Evolutionary conservation across 2,329 filamentous ascomycete genomes (phyloP), one percentile per base, ranked within the genome.

Genomic region (Claviceps purpurea): DNA sequence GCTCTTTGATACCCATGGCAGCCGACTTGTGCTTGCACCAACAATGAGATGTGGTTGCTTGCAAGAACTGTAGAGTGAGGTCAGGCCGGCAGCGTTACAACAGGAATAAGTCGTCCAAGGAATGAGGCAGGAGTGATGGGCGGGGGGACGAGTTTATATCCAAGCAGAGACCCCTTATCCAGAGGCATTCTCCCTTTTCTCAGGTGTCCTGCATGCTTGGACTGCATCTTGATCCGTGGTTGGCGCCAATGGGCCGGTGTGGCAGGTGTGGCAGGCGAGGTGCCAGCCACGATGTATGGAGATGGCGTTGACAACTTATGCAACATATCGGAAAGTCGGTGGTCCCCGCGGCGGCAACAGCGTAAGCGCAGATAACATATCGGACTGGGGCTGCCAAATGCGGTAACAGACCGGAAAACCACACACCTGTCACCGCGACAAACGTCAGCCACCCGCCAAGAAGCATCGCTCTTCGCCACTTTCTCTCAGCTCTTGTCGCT

Each of bases 1-100:
- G 56, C 11, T 57, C 56, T 54, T 55, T 56, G 56, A 57, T 40
- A 49, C 58, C 59, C 59, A 61, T 61, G 51, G 46, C 56, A 52
- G 24, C 37, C 30, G 45, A 39, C 16, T 40, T 26, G 38, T 43
- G 49, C 39, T 40, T 18, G 42, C 44, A 44, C 26, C 20, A 47
- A 30, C 4, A 22, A 2, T 20, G 22, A 22, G 16, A 45, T 14
- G 49, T 39, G 49, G n/a, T 20, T 37, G n/a, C 5, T 50, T 5
- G 20, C 5, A 3, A 11, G 34, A 14, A 26, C 14, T 40, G 13
- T 44, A 14, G 26, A 14, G 13, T 24, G 40, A 20, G 18, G 22
- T 38, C 18, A 39, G n/a, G 40, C 13, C 48, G 26, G 26, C 26
- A 26, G 26, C 26, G 26, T 26, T 26, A 26, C 26, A 34, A 20